Base-by-base conservation (phyloP, 179 eudicot species). In the Beta corolliflora region DNA sequence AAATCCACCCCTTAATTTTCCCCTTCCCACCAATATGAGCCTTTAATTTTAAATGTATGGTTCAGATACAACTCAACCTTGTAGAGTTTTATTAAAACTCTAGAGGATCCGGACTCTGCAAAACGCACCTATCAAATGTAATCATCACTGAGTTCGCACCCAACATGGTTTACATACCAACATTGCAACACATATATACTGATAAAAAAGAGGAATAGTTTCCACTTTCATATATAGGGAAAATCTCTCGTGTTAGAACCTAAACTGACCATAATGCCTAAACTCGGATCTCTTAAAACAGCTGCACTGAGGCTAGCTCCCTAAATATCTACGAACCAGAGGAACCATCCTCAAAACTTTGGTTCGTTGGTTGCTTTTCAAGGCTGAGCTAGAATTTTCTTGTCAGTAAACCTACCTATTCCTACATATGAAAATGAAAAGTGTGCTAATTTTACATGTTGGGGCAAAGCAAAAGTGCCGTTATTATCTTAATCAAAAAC, bases 381-480 rank as follows among this genome's bases (percentile, higher is more conserved):
- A 55, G 84, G 41, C 4, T 68, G 69, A 75, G 73, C 71, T 77
- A 75, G 75, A 64, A 75, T 14, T 36, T 19, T 75, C 53, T 9
- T 14, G 78, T 82, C 87, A 82, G 83, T 71, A 29, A 71, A 56
- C 65, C 85, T 83, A 81, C 68, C 52, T 64, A 77, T 52, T 64
- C 85, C 88, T 87, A 85, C 81, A 76, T 75, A 74, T 68, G 63
- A 45, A 36, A 72, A 75, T 75, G 55, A 74, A 71, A 71, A 77
- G 61, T 72, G 77, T 73, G 69, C 83, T 78, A 58, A 68, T 77
- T 84, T 69, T 71, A 69, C 83, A 81, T 56, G 73, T 75, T 44
- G 23, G 73, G 73, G 52, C 52, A 21, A n/a, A 46, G 44, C 4
- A 71, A 77, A 50, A 46, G 48, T 79, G 15, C 74, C 79, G 13